Conservation (phyloP, 331 rosid species). For the Saraca asoca region DNA sequence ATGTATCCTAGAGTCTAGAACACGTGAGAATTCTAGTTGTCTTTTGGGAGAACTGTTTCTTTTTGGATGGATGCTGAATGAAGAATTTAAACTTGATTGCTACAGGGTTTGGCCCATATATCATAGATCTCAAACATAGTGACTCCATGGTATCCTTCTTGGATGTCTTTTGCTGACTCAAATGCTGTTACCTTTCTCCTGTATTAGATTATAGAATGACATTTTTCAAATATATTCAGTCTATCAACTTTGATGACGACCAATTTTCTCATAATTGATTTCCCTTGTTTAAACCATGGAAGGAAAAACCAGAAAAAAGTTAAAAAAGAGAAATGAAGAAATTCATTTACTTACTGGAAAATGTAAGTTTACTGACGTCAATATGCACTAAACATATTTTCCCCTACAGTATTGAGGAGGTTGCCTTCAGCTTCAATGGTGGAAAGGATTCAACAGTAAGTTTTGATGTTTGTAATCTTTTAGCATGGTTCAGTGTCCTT, state of each 20-base stretch:
- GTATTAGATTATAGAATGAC: neutral
- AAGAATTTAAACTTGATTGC: slow-evolving; percentile 24
- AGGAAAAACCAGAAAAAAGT: neutral
- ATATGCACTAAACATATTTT: slow-evolving; percentile 32
- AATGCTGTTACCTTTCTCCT: slow-evolving; percentile 7
- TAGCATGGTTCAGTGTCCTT: slow-evolving; percentile 18
- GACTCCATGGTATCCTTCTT: neutral
- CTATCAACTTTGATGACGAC: slow-evolving; percentile 11
- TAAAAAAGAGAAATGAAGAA: neutral
- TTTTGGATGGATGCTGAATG: neutral
- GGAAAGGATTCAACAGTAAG: slow-evolving; percentile 98
- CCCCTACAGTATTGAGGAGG: slow-evolving; percentile 74
- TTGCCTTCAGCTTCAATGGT: slow-evolving; percentile 91
- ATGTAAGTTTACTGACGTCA: neutral
- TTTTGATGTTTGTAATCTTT: slow-evolving; percentile 29
- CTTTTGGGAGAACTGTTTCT: neutral
- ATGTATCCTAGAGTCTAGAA: slow-evolving; percentile 1
- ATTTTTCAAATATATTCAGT: slow-evolving; percentile 2
- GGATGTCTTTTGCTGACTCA: slow-evolving; percentile 24
- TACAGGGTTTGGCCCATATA: slow-evolving; percentile 8
- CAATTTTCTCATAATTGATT: slow-evolving; percentile 8
- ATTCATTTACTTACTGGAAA: neutral
- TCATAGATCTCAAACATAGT: neutral
- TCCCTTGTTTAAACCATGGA: slow-evolving; percentile 2
- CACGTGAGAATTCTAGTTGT: neutral